Percentiles rank a stretch among this genome's conserved stretches.
phyloP scores from a whole-genome alignment of 2,329 filamentous ascomycete genomes.

The Fusarium sp. region DNA sequence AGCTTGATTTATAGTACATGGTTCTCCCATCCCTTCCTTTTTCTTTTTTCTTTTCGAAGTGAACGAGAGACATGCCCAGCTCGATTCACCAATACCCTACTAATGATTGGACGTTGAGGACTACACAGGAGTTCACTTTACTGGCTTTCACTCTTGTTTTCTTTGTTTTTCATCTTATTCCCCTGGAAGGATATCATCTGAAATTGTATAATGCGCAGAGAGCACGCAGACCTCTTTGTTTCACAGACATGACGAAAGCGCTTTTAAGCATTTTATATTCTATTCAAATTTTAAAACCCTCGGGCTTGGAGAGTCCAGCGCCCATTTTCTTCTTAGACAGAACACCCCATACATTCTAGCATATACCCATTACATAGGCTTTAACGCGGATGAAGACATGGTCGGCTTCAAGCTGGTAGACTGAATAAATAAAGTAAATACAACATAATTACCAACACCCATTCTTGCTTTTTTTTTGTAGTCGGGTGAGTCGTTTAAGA shows the following conservation, averaged over 20 bases:
- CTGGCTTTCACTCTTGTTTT: slow-evolving; percentile 23
- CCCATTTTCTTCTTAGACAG: slow-evolving; percentile 28
- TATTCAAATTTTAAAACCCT: slow-evolving; percentile 31
- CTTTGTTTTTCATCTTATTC: slow-evolving; percentile 13
- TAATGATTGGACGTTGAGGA: slow-evolving; percentile 49
- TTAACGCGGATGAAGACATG: slow-evolving; percentile 49
- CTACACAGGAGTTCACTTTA: slow-evolving; percentile 45
- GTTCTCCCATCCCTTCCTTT: slow-evolving; percentile 1
- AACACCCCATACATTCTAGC: slow-evolving; percentile 50
- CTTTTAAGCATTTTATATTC: slow-evolving; percentile 26
- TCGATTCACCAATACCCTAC: slow-evolving; percentile 21
- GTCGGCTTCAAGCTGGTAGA: slow-evolving; percentile 40
- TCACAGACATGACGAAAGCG: slow-evolving; percentile 24
- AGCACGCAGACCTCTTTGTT: slow-evolving; percentile 24
- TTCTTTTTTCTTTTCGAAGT: slow-evolving; percentile 6
- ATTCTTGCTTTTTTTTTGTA: not conserved
- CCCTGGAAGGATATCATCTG: slow-evolving; percentile 34
- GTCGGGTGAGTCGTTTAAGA: not conserved
- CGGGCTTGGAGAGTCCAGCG: slow-evolving; percentile 27
- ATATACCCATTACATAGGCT: slow-evolving; percentile 55
- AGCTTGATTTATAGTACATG: slow-evolving; percentile 62
- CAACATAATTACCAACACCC: not conserved
- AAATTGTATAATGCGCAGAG: slow-evolving; percentile 46
- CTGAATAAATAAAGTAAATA: slow-evolving; percentile 38
- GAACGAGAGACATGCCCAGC: slow-evolving; percentile 15